Evolutionary conservation across 2,329 filamentous ascomycete genomes (phyloP), one percentile per base, ranked within the genome.

Genomic region (Trichoderma pleuroti): DNA sequence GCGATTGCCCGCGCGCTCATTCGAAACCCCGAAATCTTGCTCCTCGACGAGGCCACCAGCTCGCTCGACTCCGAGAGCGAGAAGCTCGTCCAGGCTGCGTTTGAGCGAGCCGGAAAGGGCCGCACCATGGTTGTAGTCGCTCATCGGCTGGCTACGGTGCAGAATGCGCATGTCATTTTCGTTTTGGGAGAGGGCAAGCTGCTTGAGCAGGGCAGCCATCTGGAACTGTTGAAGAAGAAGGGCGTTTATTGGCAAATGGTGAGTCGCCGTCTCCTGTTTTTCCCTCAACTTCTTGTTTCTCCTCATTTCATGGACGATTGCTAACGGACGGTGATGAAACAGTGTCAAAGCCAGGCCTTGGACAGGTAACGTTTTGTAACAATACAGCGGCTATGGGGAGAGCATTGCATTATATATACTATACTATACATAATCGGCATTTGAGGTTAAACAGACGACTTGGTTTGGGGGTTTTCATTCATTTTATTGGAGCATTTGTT

Each of bases 81-180:
- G 78, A 84, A 86, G 77, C 81, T 88, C n/a, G 87, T 89, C 5
- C 87, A 94, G 78, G 83, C 82, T 1, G 91, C 91, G 0, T 88
- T 94, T 76, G 90, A 93, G 82, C 84, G 84, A 54, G 89, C 88
- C 0, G 85, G 85, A 4, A 84, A 84, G 73, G 87, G 86, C 3
- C 81, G 86, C 9, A 90, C 93, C 2, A 92, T 92, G 72, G 84
- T 96, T 4, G 91, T 92, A 3, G 92, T 96, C 12, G 93, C 93
- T 1, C 93, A 95, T 78, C 85, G 92, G 16, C 83, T 95, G 62
- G 90, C 90, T 0, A 95, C 91, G 14, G 89, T 94, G 24, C 92
- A 92, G 78, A 91, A 94, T 74, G 91, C 92, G 1, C 90, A 95
- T 78, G 82, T 90, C n/a, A 94, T 94, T 54, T 93, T 92, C 75